These are phyloP conservation scores for Penicillium nordicum DNA, from an alignment of 2,329 filamentous ascomycete genomes.

Conservation along the genomic window DNA sequence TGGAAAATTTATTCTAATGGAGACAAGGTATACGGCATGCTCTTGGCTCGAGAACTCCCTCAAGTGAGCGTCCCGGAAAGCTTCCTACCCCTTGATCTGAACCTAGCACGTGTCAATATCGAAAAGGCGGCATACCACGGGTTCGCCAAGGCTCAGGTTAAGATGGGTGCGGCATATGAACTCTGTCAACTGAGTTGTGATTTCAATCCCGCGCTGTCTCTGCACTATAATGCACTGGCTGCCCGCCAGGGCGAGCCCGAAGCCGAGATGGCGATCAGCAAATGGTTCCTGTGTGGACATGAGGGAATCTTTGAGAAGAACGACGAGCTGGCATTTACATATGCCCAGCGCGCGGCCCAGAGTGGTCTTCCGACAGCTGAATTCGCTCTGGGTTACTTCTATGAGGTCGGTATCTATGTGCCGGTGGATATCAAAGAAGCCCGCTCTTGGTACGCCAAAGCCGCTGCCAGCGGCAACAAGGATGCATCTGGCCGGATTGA, in stretches of 20 bases:
- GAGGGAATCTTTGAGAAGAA: conserved; percentile 93
- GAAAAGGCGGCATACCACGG: conserved; percentile 95
- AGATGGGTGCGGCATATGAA: conserved; percentile 96
- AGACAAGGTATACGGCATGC: conserved; percentile 76
- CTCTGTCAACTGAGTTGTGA: conserved; percentile 90
- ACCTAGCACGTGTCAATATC: conserved; percentile 77
- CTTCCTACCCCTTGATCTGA: conserved; percentile 68
- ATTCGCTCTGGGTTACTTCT: conserved; percentile 95
- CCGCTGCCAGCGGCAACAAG: conserved; percentile 84
- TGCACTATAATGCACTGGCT: conserved; percentile 94
- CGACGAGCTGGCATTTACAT: conserved; percentile 86
- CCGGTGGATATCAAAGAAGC: conserved; percentile 80
- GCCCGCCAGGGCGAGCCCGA: conserved; percentile 89
- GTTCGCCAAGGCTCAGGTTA: conserved; percentile 92
- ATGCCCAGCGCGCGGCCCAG: conserved; percentile 80
- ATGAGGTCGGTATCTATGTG: conserved; percentile 92
- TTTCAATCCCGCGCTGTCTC: conserved; percentile 85
- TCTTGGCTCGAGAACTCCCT: conserved; percentile 84
- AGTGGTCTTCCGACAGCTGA: conserved; percentile 83
- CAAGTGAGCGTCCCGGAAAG: conserved; percentile 77
- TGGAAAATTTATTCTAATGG: conserved; percentile 6
- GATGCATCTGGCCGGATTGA: conserved; percentile 81
- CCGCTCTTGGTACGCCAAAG: conserved; percentile 83
- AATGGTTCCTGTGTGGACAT: conserved; percentile 97
- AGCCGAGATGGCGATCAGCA: conserved; percentile 92